Conservation (phyloP, 371 early-diverging fungal genomes). For the Mucor saturninus region DNA sequence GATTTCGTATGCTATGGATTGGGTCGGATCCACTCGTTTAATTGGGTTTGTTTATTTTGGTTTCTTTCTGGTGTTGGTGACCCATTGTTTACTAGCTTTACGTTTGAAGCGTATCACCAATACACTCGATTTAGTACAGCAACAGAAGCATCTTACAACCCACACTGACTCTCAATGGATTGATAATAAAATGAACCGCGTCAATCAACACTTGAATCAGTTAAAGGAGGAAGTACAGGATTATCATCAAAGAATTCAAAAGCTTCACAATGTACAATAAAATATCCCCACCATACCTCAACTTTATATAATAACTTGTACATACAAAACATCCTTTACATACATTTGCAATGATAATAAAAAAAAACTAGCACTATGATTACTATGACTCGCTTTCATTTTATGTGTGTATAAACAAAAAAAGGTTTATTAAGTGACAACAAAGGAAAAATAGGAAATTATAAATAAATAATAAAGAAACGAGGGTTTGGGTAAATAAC, state of each 20-base stretch:
- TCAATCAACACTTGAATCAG: constrained; percentile 16
- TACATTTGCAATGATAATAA: no score
- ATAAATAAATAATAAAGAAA: no score
- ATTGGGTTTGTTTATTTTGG: constrained; percentile 11
- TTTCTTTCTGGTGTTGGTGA: constrained; percentile 14
- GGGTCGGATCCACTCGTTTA: neutral
- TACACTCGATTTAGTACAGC: constrained; percentile 10
- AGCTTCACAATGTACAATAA: constrained; percentile 10
- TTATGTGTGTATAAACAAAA: no score
- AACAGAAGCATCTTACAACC: neutral
- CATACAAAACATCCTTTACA: no score
- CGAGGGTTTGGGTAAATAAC: no score
- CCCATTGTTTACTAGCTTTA: constrained; percentile 25
- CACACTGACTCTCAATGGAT: constrained; percentile 8
- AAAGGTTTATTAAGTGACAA: no score
- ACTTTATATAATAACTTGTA: neutral
- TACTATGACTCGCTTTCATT: no score
- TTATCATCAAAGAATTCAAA: constrained; percentile 18
- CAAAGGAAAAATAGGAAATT: no score
- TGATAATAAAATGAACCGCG: constrained; percentile 7
- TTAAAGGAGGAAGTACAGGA: constrained; percentile 16
- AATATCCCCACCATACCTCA: neutral
- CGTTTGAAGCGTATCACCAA: constrained; percentile 20
- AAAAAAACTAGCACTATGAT: no score
- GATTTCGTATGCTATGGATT: neutral